phyloP scores from a whole-genome alignment of 345 rosid genomes.

The Dimocarpus longan region DNA sequence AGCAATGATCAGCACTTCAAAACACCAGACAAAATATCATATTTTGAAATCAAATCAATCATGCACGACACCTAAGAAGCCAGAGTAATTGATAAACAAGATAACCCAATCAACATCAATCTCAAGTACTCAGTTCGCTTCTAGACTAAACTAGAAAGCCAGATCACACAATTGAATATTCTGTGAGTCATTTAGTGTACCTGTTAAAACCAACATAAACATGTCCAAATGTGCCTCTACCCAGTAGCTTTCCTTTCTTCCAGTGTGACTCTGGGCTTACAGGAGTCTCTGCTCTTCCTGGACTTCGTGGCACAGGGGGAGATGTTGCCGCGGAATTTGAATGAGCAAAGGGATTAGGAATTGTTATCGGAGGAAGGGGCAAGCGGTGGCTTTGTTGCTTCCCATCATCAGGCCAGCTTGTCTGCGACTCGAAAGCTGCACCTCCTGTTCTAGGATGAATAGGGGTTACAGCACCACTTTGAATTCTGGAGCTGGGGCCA shows the following conservation, averaged over 20 bases:
- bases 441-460: slow-evolving; percentile 68
- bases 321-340: slow-evolving; percentile 71
- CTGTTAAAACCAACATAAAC: slow-evolving; percentile 80
- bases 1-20: background rate
- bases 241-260: slow-evolving; percentile 76
- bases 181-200: slow-evolving; percentile 28
- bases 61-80: background rate
- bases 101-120: slow-evolving; percentile 11
- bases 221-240: slow-evolving; percentile 86
- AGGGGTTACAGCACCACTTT: slow-evolving; percentile 83
- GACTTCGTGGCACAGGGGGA: slow-evolving; percentile 79
- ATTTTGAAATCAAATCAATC: background rate
- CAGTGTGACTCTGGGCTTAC: slow-evolving; percentile 59
- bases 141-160: slow-evolving; percentile 3
- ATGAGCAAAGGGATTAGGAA: slow-evolving; percentile 63
- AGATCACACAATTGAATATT: background rate
- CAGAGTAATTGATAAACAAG: slow-evolving; percentile 7
- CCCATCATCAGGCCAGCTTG: slow-evolving; percentile 63
- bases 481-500: slow-evolving; percentile 76
- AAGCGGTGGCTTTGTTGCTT: slow-evolving; percentile 65
- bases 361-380: slow-evolving; percentile 64
- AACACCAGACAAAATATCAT: slow-evolving; percentile 1
- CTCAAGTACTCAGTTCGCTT: slow-evolving; percentile 4
- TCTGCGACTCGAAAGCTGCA: slow-evolving; percentile 43
- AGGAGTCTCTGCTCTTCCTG: slow-evolving; percentile 70